Conservation (phyloP, 495 filamentous ascomycete genomes). For the Xylona heveae region DNA sequence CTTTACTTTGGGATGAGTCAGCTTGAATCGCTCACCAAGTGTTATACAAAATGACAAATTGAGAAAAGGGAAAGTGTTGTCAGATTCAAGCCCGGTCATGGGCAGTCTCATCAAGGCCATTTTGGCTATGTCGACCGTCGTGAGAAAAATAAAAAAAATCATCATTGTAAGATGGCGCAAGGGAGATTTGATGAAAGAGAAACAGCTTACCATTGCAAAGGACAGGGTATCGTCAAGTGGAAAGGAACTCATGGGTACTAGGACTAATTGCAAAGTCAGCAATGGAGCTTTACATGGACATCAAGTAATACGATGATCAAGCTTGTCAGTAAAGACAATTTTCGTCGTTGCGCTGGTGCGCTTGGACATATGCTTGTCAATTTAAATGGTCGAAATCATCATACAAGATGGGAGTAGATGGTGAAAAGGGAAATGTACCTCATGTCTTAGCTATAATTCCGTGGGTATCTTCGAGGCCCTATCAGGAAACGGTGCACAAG, state of each 20-base stretch:
- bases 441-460: not conserved
- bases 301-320: not conserved
- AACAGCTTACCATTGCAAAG: constrained; percentile 14
- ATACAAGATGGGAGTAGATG: constrained; percentile 1
- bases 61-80: too few relatives aligned
- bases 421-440: constrained; percentile 1
- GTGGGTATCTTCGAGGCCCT: constrained; percentile 1
- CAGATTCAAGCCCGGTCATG: constrained; percentile 69
- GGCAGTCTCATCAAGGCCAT: constrained; percentile 77
- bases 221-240: not conserved
- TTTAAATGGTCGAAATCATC: constrained; percentile 42
- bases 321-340: constrained; percentile 15
- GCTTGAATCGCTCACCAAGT: too few relatives aligned
- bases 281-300: not conserved
- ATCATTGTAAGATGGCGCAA: constrained; percentile 34
- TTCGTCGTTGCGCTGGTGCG: constrained; percentile 36
- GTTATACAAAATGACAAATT: too few relatives aligned
- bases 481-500: constrained; percentile 1
- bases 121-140: constrained; percentile 94
- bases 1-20: too few relatives aligned
- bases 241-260: not conserved
- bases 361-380: constrained; percentile 85
- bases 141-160: constrained; percentile 63
- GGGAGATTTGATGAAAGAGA: not conserved
- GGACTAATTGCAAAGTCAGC: not conserved